phyloP scores from a whole-genome alignment of 192 early-diverging fungal genomes.

The Coemansia sp. region DNA sequence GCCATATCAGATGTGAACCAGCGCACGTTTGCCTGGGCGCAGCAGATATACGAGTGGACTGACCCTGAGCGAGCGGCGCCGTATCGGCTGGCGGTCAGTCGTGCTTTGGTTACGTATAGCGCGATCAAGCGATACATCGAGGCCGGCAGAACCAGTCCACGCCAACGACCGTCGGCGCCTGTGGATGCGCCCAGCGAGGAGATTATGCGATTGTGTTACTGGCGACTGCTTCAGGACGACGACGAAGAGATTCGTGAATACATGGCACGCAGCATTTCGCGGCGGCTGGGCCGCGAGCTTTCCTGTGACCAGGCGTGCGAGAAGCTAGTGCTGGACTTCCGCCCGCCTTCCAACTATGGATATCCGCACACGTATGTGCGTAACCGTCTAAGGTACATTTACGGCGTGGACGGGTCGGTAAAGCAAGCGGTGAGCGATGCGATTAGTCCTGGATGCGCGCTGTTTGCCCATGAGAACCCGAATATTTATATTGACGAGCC shows the following conservation, averaged over 20 bases:
- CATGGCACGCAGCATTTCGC: slow-evolving; percentile 61
- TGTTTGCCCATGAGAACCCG: slow-evolving; percentile 77
- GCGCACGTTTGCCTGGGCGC: slow-evolving; percentile 41
- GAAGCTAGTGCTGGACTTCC: slow-evolving; percentile 59
- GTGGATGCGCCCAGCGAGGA: slow-evolving; percentile 43
- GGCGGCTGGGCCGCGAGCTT: slow-evolving; percentile 36
- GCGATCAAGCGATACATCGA: slow-evolving; percentile 33
- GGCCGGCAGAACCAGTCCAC: not conserved
- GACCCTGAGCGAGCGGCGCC: slow-evolving; percentile 45
- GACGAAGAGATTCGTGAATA: slow-evolving; percentile 73
- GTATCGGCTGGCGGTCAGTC: slow-evolving; percentile 39
- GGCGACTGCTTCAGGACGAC: slow-evolving; percentile 70
- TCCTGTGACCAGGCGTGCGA: slow-evolving; percentile 55
- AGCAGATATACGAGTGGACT: slow-evolving; percentile 47
- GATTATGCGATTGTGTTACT: slow-evolving; percentile 55
- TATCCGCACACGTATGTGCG: slow-evolving; percentile 40
- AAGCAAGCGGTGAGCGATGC: slow-evolving; percentile 20
- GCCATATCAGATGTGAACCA: slow-evolving; percentile 7
- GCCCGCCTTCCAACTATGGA: slow-evolving; percentile 39
- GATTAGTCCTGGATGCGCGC: slow-evolving; percentile 50
- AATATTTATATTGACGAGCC: slow-evolving; percentile 76
- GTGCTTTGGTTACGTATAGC: slow-evolving; percentile 47
- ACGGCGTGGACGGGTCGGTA: slow-evolving; percentile 4
- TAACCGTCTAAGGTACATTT: slow-evolving; percentile 31
- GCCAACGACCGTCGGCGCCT: not conserved